Evolutionary conservation across 805 yeast species (phyloP).

Genomic region (Candida koratica): DNA sequence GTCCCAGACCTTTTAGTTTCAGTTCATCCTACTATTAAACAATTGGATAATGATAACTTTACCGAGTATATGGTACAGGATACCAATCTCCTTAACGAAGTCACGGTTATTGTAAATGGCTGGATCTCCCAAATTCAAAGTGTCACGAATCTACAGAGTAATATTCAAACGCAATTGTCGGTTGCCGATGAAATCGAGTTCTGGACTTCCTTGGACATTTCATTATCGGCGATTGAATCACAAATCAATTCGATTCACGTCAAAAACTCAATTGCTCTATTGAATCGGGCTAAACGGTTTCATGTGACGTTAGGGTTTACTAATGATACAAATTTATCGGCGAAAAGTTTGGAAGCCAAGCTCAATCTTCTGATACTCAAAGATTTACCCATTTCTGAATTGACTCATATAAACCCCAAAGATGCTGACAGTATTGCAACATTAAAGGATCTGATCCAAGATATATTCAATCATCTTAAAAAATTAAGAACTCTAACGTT

Average conservation of each 20-base stretch:
- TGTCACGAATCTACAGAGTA: slow-evolving; percentile 50
- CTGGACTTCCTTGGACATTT: slow-evolving; percentile 70
- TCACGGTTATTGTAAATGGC: slow-evolving; percentile 65
- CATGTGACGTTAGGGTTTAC: slow-evolving; percentile 72
- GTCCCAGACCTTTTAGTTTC: slow-evolving; percentile 57
- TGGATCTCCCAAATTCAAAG: slow-evolving; percentile 69
- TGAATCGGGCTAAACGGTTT: slow-evolving; percentile 70
- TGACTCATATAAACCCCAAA: slow-evolving; percentile 25
- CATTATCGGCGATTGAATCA: slow-evolving; percentile 49
- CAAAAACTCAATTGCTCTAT: slow-evolving; percentile 51
- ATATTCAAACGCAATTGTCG: slow-evolving; percentile 52
- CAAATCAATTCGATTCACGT: slow-evolving; percentile 59
- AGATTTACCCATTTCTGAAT: slow-evolving; percentile 65
- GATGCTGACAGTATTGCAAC: slow-evolving; percentile 31
- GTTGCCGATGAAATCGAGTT: slow-evolving; percentile 64
- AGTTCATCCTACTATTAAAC: slow-evolving; percentile 47
- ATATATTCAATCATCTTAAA: slow-evolving; percentile 59
- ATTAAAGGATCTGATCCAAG: slow-evolving; percentile 29
- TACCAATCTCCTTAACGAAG: slow-evolving; percentile 54
- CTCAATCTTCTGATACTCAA: slow-evolving; percentile 60
- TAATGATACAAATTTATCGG: slow-evolving; percentile 65
- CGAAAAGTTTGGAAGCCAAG: slow-evolving; percentile 47
- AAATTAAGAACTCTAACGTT: slow-evolving; percentile 45
- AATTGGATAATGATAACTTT: slow-evolving; percentile 24
- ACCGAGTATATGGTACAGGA: slow-evolving; percentile 43